phyloP scores from a whole-genome alignment of 2,329 filamentous ascomycete genomes.

The Penicillium sp. region DNA sequence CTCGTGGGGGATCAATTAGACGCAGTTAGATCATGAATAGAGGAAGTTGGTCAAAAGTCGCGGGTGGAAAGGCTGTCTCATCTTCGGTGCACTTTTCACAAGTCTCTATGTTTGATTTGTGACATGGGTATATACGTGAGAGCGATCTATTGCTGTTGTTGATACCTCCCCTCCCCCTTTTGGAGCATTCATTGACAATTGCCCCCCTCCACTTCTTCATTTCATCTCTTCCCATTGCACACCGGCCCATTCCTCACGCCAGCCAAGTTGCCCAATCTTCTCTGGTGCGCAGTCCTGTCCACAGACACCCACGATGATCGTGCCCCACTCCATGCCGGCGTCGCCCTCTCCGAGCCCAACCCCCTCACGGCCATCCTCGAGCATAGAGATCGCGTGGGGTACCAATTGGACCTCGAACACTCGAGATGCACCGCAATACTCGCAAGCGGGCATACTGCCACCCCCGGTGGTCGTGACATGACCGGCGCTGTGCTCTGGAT shows the following conservation, averaged over 20 bases:
- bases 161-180: too few species aligned
- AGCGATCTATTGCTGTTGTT: too few species aligned
- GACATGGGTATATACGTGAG: too few species aligned
- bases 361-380: constrained; percentile 66
- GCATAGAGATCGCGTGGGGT: constrained; percentile 80
- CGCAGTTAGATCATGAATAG: too few species aligned
- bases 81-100: too few species aligned
- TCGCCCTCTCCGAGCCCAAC: constrained; percentile 56
- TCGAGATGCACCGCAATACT: constrained; percentile 65
- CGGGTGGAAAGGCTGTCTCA: too few species aligned
- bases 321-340: constrained; percentile 95
- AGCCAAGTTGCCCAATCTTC: constrained; percentile 60
- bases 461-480: constrained; percentile 25
- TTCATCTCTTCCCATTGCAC: constrained; percentile 87
- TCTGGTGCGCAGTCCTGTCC: constrained; percentile 67
- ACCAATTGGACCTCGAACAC: constrained; percentile 90
- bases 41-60: too few species aligned
- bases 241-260: constrained; percentile 92
- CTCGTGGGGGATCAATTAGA: too few species aligned
- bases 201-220: constrained; percentile 4
- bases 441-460: constrained; percentile 63
- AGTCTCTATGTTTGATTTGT: too few species aligned
- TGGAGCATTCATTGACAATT: too few species aligned
- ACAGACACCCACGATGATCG: constrained; percentile 81
- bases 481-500: constrained; percentile 19